Percentiles rank a stretch among this genome's conserved stretches.
These are phyloP conservation scores for Pezicula radicicola DNA, from an alignment of 2,329 filamentous ascomycete species.

Conservation along the genomic window DNA sequence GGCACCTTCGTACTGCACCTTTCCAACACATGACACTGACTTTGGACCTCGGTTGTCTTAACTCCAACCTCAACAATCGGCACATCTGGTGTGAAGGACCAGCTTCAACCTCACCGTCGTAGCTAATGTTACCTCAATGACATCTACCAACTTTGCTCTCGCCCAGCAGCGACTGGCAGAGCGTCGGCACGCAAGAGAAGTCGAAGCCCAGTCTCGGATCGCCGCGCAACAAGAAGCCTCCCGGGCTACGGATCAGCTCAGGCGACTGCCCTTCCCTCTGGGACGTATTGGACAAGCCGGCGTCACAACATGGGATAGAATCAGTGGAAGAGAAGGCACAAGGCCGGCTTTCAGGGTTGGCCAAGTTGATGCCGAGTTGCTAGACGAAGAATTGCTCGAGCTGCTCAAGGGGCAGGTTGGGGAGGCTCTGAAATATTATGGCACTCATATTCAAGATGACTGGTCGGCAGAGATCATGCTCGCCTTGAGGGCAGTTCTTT, in stretches of 20 bases:
- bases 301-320: slow-evolving; percentile 62
- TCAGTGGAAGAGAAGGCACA: slow-evolving; percentile 74
- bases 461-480: slow-evolving; percentile 85
- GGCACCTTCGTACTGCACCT: no score
- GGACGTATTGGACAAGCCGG: slow-evolving; percentile 48
- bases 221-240: slow-evolving; percentile 49
- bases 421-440: slow-evolving; percentile 85
- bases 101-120: neutral
- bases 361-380: slow-evolving; percentile 90
- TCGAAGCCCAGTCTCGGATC: slow-evolving; percentile 55
- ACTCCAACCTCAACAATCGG: neutral
- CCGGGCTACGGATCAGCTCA: slow-evolving; percentile 50
- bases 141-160: slow-evolving; percentile 62
- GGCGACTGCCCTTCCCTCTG: slow-evolving; percentile 60
- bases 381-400: slow-evolving; percentile 89
- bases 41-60: no score
- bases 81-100: neutral
- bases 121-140: slow-evolving; percentile 24
- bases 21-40: no score
- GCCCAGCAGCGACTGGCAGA: slow-evolving; percentile 84
- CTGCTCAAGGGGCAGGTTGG: slow-evolving; percentile 82
- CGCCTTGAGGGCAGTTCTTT: slow-evolving; percentile 72
- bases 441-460: slow-evolving; percentile 75
- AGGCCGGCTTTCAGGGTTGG: slow-evolving; percentile 87
- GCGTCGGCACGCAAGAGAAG: slow-evolving; percentile 74